A percentile compares a stretch with the other conserved stretches of the same genome.
Conservation (phyloP, 805 yeast species). For the Komagataella mondaviorum region DNA sequence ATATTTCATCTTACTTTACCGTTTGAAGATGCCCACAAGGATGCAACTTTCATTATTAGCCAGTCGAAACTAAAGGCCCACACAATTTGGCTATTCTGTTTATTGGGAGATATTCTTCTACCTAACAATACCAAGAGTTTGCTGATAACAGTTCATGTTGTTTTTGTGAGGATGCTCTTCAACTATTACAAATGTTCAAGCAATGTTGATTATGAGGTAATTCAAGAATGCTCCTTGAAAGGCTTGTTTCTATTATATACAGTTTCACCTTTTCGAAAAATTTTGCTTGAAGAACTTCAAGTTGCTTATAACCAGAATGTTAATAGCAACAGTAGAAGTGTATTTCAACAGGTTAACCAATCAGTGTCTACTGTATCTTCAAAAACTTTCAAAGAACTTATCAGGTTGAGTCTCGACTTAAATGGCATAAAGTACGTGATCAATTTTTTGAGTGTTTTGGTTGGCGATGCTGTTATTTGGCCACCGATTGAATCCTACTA, state of each 20-base stretch:
- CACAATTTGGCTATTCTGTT: neutral
- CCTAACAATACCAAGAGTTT: neutral
- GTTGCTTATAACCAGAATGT: neutral
- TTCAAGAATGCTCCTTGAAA: neutral
- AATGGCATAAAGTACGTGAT: neutral
- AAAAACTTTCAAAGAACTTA: neutral
- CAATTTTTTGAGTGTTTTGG: neutral
- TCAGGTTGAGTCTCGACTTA: neutral
- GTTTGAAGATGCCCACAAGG: neutral
- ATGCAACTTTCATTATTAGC: neutral
- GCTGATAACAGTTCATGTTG: neutral
- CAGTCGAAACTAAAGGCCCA: neutral
- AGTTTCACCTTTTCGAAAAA: neutral
- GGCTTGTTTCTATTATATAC: neutral
- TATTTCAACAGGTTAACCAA: neutral
- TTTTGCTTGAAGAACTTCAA: neutral
- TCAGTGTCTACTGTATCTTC: neutral
- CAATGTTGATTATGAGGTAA: neutral
- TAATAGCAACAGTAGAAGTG: neutral
- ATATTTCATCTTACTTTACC: neutral
- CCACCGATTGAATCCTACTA: neutral
- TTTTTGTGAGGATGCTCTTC: neutral
- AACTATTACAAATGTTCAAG: neutral
- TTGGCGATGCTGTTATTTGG: neutral
- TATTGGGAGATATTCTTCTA: neutral